Evolutionary conservation across 2,329 filamentous ascomycete species (phyloP), one percentile per base, ranked within the genome.

Genomic region (Fusarium nematophilum): DNA sequence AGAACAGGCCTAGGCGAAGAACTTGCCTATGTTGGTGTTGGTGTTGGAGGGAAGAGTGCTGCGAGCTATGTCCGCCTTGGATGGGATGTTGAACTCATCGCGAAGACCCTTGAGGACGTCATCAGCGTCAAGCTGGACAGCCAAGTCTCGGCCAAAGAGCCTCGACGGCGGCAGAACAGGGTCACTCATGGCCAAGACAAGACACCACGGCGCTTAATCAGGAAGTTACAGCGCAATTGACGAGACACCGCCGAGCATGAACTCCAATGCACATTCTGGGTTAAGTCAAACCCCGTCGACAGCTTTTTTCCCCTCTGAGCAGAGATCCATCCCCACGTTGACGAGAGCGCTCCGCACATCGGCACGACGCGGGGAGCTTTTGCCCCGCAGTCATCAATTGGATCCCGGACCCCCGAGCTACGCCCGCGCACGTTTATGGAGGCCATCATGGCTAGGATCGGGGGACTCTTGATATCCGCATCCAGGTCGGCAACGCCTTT

Each of bases 1-100:
- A 9, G 18, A 9, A 14, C 13, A 34, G 6, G 7, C n/a, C n/a
- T n/a, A n/a, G n/a, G n/a, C n/a, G n/a, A 14, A 11, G 7, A n/a
- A 53, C 38, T 43, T 54, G 47, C 66, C 56, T 29, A 30, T 27
- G 21, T 21, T 21, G 14, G 33, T 37, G 30, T 25, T 50, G 27
- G 38, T 26, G 30, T 36, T 27, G 18, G 43, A 27, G 46, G 57
- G 48, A 4, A 75, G 66, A 23, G 67, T 63, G 44, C 67, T 71
- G 58, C 69, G 69, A 39, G 55, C 53, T 42, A 71, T 67, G 53
- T 72, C 69, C 23, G 63, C 62, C 53, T 65, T 70, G 53, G 69
- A 89, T 2, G 91, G 92, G 49, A 94, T 88, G 42, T 88, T 81
- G 72, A 93, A 95, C 65, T 92, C 83, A 7, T 83, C 73, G 33